Evolutionary conservation across 2,329 filamentous ascomycete genomes (phyloP).

Genomic region (Talaromyces sp.): DNA sequence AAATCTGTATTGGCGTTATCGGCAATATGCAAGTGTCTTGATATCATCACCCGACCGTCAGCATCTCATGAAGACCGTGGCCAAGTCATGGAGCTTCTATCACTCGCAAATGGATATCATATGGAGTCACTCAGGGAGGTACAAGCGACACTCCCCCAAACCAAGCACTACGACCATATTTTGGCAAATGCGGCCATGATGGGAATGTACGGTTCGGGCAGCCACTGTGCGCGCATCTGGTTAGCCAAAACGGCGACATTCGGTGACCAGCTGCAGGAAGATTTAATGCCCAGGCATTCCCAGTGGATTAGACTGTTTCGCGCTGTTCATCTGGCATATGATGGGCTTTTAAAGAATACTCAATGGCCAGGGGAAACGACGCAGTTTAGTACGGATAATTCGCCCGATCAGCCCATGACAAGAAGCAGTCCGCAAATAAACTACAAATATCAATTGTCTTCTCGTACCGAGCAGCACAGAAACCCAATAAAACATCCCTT

Average conservation of each 20-base stretch:
- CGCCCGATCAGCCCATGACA: background rate
- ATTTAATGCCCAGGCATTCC: conserved; percentile 34
- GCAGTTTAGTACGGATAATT: background rate
- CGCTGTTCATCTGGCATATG: conserved; percentile 37
- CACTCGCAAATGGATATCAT: conserved; percentile 41
- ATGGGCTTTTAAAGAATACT: conserved; percentile 30
- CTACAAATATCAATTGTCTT: background rate
- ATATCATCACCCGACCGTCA: conserved; percentile 6
- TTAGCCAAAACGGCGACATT: conserved; percentile 29
- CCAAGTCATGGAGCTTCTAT: conserved; percentile 22
- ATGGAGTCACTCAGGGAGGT: conserved; percentile 40
- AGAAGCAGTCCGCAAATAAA: background rate
- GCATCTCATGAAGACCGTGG: conserved; percentile 32
- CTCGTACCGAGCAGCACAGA: background rate
- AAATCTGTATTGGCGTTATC: conserved; percentile 45
- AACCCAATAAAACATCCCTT: background rate
- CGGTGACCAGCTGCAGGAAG: conserved; percentile 23
- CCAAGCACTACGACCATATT: conserved; percentile 36
- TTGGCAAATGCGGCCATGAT: conserved; percentile 45
- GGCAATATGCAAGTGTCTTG: conserved; percentile 37
- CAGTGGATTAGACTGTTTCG: conserved; percentile 44
- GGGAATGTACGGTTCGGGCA: conserved; percentile 44
- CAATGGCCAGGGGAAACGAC: background rate
- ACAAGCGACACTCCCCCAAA: conserved; percentile 33
- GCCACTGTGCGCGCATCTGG: conserved; percentile 39